Conservation (phyloP, 2,329 filamentous ascomycete species). For the Diaporthe sp. region DNA sequence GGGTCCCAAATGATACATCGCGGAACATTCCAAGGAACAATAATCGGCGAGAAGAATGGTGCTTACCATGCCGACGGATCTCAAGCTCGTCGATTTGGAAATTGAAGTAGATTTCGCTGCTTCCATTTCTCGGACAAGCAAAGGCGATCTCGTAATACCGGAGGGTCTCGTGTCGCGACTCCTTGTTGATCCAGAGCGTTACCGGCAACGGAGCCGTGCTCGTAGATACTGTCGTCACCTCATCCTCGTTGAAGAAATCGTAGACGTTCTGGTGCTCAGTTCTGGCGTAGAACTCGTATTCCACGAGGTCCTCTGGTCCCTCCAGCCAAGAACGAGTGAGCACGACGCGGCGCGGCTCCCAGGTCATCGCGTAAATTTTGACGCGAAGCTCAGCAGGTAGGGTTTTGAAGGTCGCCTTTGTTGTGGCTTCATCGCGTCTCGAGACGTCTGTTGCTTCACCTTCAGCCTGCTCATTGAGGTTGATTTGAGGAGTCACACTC, state of each 20-base stretch:
- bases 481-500: not conserved
- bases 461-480: not conserved
- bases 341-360: not conserved
- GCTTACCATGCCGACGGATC: not conserved
- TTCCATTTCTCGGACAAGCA: not conserved
- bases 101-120: constrained; percentile 4
- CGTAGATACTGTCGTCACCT: not conserved
- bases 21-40: no score
- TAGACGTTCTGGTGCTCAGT: not conserved
- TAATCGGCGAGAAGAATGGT: no score
- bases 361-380: constrained; percentile 15
- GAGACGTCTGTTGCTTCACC: not conserved
- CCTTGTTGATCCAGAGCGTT: not conserved
- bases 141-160: constrained; percentile 1
- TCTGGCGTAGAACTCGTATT: not conserved
- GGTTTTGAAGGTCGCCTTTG: not conserved
- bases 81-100: not conserved
- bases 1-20: no score
- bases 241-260: not conserved
- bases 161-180: not conserved
- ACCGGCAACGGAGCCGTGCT: not conserved
- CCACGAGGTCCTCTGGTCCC: not conserved
- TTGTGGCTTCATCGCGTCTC: not conserved
- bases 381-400: constrained; percentile 6
- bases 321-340: not conserved